Evolutionary conservation across 1,284 basidiomycete species (phyloP), one percentile per base, ranked within the genome.

Genomic region (Gymnopus androsaceus): DNA sequence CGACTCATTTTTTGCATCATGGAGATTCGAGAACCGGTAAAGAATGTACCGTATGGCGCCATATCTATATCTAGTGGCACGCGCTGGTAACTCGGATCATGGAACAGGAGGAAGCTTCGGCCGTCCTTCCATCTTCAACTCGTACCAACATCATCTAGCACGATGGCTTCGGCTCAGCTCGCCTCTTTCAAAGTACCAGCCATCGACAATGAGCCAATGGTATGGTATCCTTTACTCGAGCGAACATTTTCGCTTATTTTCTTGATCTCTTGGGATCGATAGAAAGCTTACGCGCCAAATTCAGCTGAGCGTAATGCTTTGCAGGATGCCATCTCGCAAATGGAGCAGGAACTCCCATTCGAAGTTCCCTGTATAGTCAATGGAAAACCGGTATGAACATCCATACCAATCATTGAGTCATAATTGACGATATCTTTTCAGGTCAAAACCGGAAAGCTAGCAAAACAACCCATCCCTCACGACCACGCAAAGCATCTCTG

Each of bases 331-430:
- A 70, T 99, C 63, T 72, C 76, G 33, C 80, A 93, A 76, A 90
- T 98, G 87, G 81, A 92, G 69, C 81, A 88, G 61, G 77, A 88
- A 61, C 78, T 90, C 3, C 95, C 95, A 3, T 93, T 94, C 70
- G 90, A 97, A 67, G 91, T 99, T 1, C 96, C 96, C 21, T 90
- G 90, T 67, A 80, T 99, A 63, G 83, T 99, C 66, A 92, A 98
- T 68, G 96, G 97, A 57, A 87, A 93, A 73, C 82, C 85, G 66
- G 93, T 94, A 62, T 63, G 87, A 8, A 72, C 49, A 15, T 31
- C 15, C n/a, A 27, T 28, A n/a, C 27, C 25, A 54, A 25, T 44
- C n/a, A 15, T 30, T 31, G 34, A 37, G 34, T 41, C 45, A 7
- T 7, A 7, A 33, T 7, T 17, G 8, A 45, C 37, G 54, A 28